A percentile compares a stretch with the other conserved stretches of the same genome.
Evolutionary conservation across 164 flowering plant species (phyloP).

Genomic region (Litsea cubeba): DNA sequence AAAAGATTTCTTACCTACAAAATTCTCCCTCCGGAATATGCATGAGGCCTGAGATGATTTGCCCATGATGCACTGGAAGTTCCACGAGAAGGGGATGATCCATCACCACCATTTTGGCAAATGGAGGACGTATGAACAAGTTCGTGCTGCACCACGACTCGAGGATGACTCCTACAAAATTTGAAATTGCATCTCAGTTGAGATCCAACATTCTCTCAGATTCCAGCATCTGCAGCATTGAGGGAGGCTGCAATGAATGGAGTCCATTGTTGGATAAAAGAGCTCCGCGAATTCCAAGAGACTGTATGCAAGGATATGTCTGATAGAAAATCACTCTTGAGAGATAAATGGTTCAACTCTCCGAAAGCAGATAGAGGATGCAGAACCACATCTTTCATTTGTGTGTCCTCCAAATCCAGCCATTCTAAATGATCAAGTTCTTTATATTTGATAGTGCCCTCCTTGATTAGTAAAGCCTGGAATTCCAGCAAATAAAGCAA

Average conservation of each 20-base stretch:
- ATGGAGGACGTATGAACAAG: conserved; percentile 16
- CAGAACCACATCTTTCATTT: conserved; percentile 46
- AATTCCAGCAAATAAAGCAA: neutral
- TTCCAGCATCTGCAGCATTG: conserved; percentile 47
- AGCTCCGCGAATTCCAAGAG: conserved; percentile 55
- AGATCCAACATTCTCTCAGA: conserved; percentile 82
- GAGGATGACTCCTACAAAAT: conserved; percentile 52
- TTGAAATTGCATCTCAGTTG: conserved; percentile 41
- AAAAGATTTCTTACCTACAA: conserved; percentile 28
- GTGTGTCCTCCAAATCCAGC: conserved; percentile 60
- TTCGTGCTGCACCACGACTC: conserved; percentile 66
- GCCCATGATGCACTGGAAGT: conserved; percentile 14
- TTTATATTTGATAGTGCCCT: conserved; percentile 21
- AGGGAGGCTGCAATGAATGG: conserved; percentile 49
- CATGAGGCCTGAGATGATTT: conserved; percentile 16
- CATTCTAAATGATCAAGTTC: conserved; percentile 42
- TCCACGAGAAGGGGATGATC: conserved; percentile 24
- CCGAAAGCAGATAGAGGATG: conserved; percentile 39
- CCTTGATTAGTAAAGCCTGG: conserved; percentile 43
- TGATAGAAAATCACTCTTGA: conserved; percentile 53
- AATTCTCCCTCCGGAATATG: conserved; percentile 14
- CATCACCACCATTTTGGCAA: conserved; percentile 10
- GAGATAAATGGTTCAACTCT: conserved; percentile 43
- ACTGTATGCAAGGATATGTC: conserved; percentile 38
- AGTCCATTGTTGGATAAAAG: conserved; percentile 65